Evolutionary conservation across 352 stramenopile species (phyloP), one percentile per base, ranked within the genome.

Genomic region (Phytophthora nicotianae): DNA sequence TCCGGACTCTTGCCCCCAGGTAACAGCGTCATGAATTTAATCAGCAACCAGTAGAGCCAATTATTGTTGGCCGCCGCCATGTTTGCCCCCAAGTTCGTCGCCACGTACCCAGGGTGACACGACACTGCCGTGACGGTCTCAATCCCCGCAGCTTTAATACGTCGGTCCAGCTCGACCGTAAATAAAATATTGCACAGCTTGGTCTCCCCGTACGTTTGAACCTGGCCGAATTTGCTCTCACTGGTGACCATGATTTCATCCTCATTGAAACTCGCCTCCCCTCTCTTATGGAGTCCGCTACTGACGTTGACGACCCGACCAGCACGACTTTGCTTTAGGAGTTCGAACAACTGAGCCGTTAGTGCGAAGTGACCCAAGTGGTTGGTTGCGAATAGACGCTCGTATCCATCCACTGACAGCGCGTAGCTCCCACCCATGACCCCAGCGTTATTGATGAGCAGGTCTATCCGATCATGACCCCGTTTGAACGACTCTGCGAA

Each of bases 401-500:
- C 79, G 52, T 77, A 57, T 33, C 75, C 78, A 35, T 89, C 78
- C 1, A 24, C 53, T 0, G 71, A 74, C 10, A 72, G 23, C 14
- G 50, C 32, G 55, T 79, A 72, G 9, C 70, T 62, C 7, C 77
- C 48, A 2, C 69, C 77, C 43, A 82, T 77, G 58, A 88, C 68
- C 16, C 83, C 83, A 19, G 81, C 83, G 41, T 90, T 90, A 70
- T 89, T 90, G 57, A 92, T 59, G 9, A 92, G 70, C 24, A 90
- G 13, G 42, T 90, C 73, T 23, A 92, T 37, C 5, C 51, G 61
- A 8, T 68, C 49, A 48, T 74, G 56, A 16, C 24, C 35, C 26
- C 24, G 29, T 10, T 58, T 69, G 35, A 86, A 75, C 19, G 52
- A 62, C 7, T 53, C 38, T 1, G 53, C 61, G 27, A 90, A 87